Base-by-base conservation (phyloP, 1,139 yeast genomes). In the Nadsonia starkeyi-henricii region DNA sequence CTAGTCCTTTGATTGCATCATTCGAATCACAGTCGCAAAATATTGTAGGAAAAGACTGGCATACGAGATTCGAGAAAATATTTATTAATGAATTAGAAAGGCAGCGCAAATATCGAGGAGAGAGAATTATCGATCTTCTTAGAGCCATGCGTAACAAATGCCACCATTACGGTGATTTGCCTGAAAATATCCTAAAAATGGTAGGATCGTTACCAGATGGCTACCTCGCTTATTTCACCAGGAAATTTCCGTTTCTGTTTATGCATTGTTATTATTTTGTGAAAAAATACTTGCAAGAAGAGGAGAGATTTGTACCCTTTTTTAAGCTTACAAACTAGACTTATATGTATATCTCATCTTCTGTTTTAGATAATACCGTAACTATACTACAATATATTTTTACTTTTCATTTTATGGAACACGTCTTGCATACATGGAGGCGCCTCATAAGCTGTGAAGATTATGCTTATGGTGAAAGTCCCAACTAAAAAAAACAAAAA, bases 161-260 rank as follows among this genome's bases (percentile, higher is more conserved):
- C 61, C 96, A 86, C 62, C 99, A 91, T 64, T 91, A 75, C 63
- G 86, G 86, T 64, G 98, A 93, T 60, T 68, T 89, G 64, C 95
- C 96, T 1, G 71, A 68, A 4, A 72, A 68, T 19, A 68, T 89
- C 49, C 60, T 63, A 50, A 63, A 57, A 54, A 65, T 76, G 50
- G 83, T 91, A 79, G 81, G 85, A 20, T 83, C 93, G 0, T 67
- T 85, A 33, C 96, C 97, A 0, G 78, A 77, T 49, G 95, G 94
- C 1, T 91, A 85, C 62, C 82, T 86, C 64, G 65, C 69, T 45
- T 91, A 84, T 62, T 91, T 86, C 65, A 77, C 78, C 46, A 62
- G 65, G 37, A 75, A 78, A 59, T 91, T 89, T 61, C 98, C 99
- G 1, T 71, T 74, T 50, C 66, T 91, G 57, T 67, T 91, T 57